Percentiles rank a stretch among this genome's conserved stretches.
Conservation (phyloP, 352 stramenopile genomes). For the Peronospora destructor region DNA sequence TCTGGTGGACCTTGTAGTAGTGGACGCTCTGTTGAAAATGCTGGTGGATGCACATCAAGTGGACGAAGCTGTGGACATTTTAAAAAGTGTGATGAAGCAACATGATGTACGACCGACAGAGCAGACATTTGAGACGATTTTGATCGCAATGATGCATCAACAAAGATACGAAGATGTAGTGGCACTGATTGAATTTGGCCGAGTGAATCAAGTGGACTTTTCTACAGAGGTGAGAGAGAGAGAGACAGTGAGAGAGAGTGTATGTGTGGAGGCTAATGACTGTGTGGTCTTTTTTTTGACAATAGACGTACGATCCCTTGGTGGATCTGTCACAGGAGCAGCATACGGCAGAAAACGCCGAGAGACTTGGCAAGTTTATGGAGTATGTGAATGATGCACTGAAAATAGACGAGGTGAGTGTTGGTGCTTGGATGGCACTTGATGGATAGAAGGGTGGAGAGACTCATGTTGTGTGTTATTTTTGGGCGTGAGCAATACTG, state of each 20-base stretch:
- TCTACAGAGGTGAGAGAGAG: constrained; percentile 34
- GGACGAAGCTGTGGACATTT: constrained; percentile 37
- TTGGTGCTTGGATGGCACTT: background rate
- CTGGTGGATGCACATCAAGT: constrained; percentile 36
- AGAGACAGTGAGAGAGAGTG: background rate
- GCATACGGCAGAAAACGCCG: constrained; percentile 29
- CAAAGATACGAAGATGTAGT: constrained; percentile 43
- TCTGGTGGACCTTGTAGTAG: constrained; percentile 50
- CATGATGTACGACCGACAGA: constrained; percentile 49
- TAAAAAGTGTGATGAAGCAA: constrained; percentile 31
- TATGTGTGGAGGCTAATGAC: constrained; percentile 2
- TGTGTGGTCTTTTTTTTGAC: constrained; percentile 1
- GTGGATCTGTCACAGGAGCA: constrained; percentile 49
- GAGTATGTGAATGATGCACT: constrained; percentile 50
- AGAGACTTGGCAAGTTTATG: constrained; percentile 50
- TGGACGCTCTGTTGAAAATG: constrained; percentile 37
- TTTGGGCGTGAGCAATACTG: constrained; percentile 19
- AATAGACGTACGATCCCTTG: constrained; percentile 56
- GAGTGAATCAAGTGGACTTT: constrained; percentile 44
- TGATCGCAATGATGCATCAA: constrained; percentile 42
- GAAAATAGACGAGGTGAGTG: constrained; percentile 39
- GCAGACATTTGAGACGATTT: constrained; percentile 42
- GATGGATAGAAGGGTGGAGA: background rate
- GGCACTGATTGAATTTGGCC: constrained; percentile 45
- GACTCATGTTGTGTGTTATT: background rate